Conservation (phyloP, 805 yeast genomes). For the Dipodascus geniculatus region DNA sequence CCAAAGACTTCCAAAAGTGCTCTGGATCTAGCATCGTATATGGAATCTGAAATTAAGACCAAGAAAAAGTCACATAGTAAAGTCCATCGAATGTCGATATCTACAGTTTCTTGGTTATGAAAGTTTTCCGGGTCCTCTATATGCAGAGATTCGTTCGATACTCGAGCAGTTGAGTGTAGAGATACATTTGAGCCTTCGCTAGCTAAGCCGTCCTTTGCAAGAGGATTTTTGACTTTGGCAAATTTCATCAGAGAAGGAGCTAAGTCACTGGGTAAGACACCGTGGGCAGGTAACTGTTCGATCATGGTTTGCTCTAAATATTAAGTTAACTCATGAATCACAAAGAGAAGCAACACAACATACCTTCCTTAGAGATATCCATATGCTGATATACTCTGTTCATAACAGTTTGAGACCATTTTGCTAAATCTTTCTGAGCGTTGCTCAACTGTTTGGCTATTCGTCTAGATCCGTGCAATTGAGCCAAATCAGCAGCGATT, state of each 20-base stretch:
- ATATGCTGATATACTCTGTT: constrained; percentile 67
- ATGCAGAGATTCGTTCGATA: constrained; percentile 8
- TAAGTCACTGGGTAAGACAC: constrained; percentile 64
- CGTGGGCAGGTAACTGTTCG: constrained; percentile 73
- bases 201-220: constrained; percentile 13
- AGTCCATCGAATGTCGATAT: constrained; percentile 85
- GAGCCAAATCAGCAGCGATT: constrained; percentile 71
- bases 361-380: constrained; percentile 47
- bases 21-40: constrained; percentile 83
- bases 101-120: constrained; percentile 25
- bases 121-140: constrained; percentile 14
- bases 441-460: constrained; percentile 47
- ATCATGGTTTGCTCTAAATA: constrained; percentile 65
- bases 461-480: constrained; percentile 30
- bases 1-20: constrained; percentile 66
- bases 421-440: constrained; percentile 67
- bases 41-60: constrained; percentile 66
- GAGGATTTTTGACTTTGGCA: constrained; percentile 41
- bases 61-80: constrained; percentile 83
- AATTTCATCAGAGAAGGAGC: constrained; percentile 46
- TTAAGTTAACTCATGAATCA: constrained; percentile 4
- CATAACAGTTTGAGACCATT: constrained; percentile 72
- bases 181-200: background rate
- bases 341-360: background rate
- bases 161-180: constrained; percentile 1